A percentile compares a stretch with the other conserved stretches of the same genome.
These are phyloP conservation scores for Pterothamnion heteromorphum DNA, from an alignment of 31 red algal genomes.

Conservation along the genomic window DNA sequence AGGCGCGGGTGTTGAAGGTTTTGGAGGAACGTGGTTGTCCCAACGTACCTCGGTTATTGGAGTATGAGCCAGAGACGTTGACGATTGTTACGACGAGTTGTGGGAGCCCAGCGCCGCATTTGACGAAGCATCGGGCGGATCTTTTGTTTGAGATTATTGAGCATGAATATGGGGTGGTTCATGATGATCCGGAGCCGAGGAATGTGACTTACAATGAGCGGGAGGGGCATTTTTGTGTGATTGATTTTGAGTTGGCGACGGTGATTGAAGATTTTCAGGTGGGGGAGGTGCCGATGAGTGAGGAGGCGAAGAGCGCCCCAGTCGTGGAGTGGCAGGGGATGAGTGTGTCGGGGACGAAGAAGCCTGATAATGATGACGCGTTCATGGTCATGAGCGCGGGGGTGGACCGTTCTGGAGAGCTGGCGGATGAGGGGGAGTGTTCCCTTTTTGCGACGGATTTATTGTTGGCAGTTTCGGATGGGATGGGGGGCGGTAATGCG, in stretches of 20 bases:
- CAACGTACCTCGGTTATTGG: background rate
- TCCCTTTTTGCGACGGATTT: background rate
- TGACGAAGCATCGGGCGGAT: background rate
- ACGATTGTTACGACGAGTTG: background rate
- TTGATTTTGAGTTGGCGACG: constrained; percentile 14
- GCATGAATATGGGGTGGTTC: background rate
- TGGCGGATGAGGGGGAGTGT: background rate
- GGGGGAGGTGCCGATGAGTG: background rate
- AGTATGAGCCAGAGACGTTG: background rate
- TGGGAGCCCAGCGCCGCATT: background rate
- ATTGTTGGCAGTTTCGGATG: constrained; percentile 21
- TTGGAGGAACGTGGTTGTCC: background rate
- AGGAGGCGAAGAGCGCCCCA: background rate
- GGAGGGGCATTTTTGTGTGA: background rate
- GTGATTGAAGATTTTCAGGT: background rate
- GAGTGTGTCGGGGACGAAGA: background rate
- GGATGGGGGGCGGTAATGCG: constrained; percentile 18
- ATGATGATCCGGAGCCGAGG: constrained; percentile 6
- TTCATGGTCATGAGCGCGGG: background rate
- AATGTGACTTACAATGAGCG: background rate
- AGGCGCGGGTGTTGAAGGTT: background rate
- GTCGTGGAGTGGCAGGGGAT: background rate
- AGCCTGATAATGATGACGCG: constrained; percentile 1
- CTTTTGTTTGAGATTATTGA: background rate
- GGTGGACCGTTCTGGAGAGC: background rate